Base-by-base conservation (phyloP, 345 rosid species). In the Camelina sativa region DNA sequence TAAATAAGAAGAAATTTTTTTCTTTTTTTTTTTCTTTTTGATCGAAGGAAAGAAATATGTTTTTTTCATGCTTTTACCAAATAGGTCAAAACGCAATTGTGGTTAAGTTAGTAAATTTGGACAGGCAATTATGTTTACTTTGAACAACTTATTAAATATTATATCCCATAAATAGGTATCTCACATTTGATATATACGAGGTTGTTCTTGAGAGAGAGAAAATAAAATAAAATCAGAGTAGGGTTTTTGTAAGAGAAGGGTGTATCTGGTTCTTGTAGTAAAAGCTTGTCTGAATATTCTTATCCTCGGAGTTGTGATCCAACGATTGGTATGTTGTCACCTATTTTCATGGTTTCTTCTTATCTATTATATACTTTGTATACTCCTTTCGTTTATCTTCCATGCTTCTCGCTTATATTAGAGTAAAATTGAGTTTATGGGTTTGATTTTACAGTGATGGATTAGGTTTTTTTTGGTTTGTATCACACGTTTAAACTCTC, bases 281-380 rank as follows among this genome's bases (percentile, higher is more conserved):
- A 59, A 67, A 67, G 41, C 23, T 22, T n/a, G 53, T 3, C 52
- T 43, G 74, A 48, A 46, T 64, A 76, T 62, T 70, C 69, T 46
- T 63, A 63, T 64, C 76, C 66, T 62, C 44, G 40, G 53, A 55
- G 65, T 38, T 38, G 46, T 43, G 68, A 75, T 75, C 56, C 9
- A 68, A 32, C 48, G 68, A 56, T 58, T 48, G 80, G 72, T 77
- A 77, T 40, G 73, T 71, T 70, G 38, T 77, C 48, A 54, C 60
- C 55, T 38, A 25, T 11, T 65, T 64, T 57, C 67, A 48, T 70
- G 30, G 47, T 15, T 65, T 20, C 20, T 51, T 48, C 8, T 20
- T 76, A 23, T 16, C 34, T 22, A 38, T 5, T 67, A 22, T 58
- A 0, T 46, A 23, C 47, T 46, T 28, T 44, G 17, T 46, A 28